These are phyloP conservation scores for Pyronema omphalodes DNA, from an alignment of 495 filamentous ascomycete genomes.

Conservation along the genomic window DNA sequence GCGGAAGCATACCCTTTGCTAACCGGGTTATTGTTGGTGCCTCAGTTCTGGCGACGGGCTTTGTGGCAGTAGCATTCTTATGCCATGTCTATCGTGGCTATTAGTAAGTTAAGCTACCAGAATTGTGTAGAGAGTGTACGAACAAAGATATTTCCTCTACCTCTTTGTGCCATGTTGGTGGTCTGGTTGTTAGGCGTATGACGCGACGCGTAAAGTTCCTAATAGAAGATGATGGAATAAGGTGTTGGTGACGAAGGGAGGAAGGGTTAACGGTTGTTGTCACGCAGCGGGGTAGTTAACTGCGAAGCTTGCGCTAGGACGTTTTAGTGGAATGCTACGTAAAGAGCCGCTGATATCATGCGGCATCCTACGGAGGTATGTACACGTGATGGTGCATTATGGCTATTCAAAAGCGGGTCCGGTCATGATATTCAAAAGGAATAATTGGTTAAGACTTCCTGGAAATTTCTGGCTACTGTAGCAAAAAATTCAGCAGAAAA, in stretches of 20 bases:
- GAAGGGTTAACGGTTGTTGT: background rate
- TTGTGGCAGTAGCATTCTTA: too few species aligned
- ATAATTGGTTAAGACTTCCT: too few species aligned
- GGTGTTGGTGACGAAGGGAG: background rate
- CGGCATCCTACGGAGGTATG: too few species aligned
- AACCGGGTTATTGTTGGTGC: conserved; percentile 34
- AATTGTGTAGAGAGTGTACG: background rate
- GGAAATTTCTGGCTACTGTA: too few species aligned
- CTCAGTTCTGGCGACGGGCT: too few species aligned
- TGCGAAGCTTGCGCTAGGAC: background rate
- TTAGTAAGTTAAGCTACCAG: background rate
- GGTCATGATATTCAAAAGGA: too few species aligned
- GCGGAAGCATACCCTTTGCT: conserved; percentile 57
- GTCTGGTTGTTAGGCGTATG: background rate
- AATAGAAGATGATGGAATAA: background rate
- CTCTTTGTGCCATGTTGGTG: too few species aligned
- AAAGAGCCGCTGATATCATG: background rate
- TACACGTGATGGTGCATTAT: too few species aligned
- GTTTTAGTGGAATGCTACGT: background rate
- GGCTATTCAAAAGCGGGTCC: too few species aligned
- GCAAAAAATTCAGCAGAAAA: too few species aligned
- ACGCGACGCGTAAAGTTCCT: background rate
- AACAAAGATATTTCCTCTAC: background rate
- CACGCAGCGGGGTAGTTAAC: background rate
- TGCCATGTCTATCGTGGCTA: background rate